Base-by-base conservation (phyloP, 2,329 filamentous ascomycete genomes). In the Stemphylium lycopersici region DNA sequence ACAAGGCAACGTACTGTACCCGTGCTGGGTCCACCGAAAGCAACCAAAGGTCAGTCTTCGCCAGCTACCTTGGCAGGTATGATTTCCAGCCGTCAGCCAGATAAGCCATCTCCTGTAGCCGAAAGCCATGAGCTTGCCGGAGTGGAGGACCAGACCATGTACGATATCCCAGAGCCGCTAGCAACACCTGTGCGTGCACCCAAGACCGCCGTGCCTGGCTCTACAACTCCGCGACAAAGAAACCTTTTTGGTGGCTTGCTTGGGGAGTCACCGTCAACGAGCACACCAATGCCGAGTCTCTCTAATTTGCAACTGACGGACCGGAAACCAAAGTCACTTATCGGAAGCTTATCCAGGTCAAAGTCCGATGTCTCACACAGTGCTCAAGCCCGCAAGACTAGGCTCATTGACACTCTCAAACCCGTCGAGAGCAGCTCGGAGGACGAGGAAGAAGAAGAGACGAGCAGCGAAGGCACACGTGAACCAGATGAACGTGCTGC, bases 181-280 rank as follows among this genome's bases (percentile, higher is more conserved):
- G 59, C 64, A 13, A 72, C 72, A 11, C 57, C 61, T 40, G 55
- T 52, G 22, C 63, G 57, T 10, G 18, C 50, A 13, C 47, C 54
- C 5, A 62, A 59, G 37, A 29, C 43, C 4, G 24, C 42, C n/a
- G 53, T 55, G 6, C 58, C 66, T 39, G 70, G 68, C 15, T 71
- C 73, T 1, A 65, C 73, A 4, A 76, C 75, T 15, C 75, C 75
- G 8, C 68, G 69, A 16, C 73, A 77, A 39, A 70, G 67, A 26
- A 60, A 65, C 11, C 59, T 75, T 12, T 76, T 76, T 54, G 66
- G 60, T 26, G 69, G 70, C 39, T 49, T 76, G 10, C 38, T 76
- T 11, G 66, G 61, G n/a, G 66, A 68, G n/a, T 60, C 65, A 15
- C 51, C 66, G 10, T 63, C 68, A 4, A 55, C 62, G 0, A 57